Conservation (phyloP, 768 basidiomycete species). For the Lentinus brumalis region DNA sequence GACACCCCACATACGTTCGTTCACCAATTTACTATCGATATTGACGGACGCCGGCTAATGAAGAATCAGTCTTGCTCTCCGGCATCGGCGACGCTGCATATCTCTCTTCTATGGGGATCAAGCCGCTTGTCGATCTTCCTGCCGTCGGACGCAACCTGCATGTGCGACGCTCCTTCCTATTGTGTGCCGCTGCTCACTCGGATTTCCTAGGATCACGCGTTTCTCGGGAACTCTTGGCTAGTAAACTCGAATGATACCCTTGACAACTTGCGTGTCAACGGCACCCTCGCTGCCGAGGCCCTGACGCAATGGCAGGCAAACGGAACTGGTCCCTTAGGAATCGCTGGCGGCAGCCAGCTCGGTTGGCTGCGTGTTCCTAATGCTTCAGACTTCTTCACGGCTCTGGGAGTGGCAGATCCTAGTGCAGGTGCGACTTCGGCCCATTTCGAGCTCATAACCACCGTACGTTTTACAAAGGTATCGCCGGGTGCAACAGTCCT, state of each 20-base stretch:
- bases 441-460: slow-evolving; percentile 3
- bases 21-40: too few relatives aligned
- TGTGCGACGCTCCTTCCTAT: background rate
- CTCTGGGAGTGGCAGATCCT: background rate
- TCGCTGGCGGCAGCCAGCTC: background rate
- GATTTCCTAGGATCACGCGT: slow-evolving; percentile 22
- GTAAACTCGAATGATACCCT: slow-evolving; percentile 17
- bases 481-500: background rate
- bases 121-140: slow-evolving; percentile 23
- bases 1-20: slow-evolving; percentile 13
- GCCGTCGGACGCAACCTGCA: slow-evolving; percentile 30
- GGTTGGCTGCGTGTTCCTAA: background rate
- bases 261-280: slow-evolving; percentile 9
- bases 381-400: background rate
- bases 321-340: slow-evolving; percentile 12
- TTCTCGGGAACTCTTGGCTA: slow-evolving; percentile 16
- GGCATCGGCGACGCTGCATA: slow-evolving; percentile 27
- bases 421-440: slow-evolving; percentile 11
- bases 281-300: slow-evolving; percentile 2
- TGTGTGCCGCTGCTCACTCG: background rate
- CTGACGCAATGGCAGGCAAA: slow-evolving; percentile 14
- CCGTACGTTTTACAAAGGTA: background rate
- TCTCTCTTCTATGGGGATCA: slow-evolving; percentile 22
- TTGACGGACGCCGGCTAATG: background rate
- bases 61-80: slow-evolving; percentile 20